Evolutionary conservation across 192 early-diverging fungal species (phyloP), one percentile per base, ranked within the genome.

Genomic region (Coemansia sp.): DNA sequence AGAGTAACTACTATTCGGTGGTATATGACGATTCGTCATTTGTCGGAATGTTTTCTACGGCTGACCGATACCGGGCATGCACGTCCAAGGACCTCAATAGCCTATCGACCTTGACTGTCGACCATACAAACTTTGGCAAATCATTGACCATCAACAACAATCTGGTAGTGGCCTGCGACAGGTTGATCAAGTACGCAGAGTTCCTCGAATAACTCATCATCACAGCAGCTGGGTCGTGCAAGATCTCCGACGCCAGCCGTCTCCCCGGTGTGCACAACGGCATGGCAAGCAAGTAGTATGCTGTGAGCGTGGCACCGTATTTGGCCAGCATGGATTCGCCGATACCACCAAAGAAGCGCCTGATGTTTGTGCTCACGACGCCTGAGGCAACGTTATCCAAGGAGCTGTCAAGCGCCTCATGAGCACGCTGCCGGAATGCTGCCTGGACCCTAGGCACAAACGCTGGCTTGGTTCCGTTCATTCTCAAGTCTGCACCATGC

Each of bases 111-210:
- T 51, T 69, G 34, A 76, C 84, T 0, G 94, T 95, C 43, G 92
- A 94, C 39, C 94, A 93, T 30, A 93, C 90, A 47, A 98, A 84
- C 66, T 97, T 91, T 4, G 90, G 84, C 51, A 96, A 67, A 65
- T 98, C 93, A 56, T 87, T 89, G 78, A 93, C 93, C 29, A 88
- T 85, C 64, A 92, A 88, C 82, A 92, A 81, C 43, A 92, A 78
- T 27, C 90, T 78, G 13, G 87, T 87, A 19, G 88, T 85, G 4
- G 90, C 87, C 66, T 92, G 88, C 15, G 87, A 83, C 39, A 83
- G 77, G 38, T 84, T 86, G 66, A 90, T 71, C 36, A 90, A 65
- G 57, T 86, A 78, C 23, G 85, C 77, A 40, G 85, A 81, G 58
- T 93, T 90, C 27, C 85, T 83, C 32, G 86, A 81, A 56, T 89